These are phyloP conservation scores for Cryphonectria carpinicola DNA, from an alignment of 2,329 filamentous ascomycete genomes.

Conservation along the genomic window DNA sequence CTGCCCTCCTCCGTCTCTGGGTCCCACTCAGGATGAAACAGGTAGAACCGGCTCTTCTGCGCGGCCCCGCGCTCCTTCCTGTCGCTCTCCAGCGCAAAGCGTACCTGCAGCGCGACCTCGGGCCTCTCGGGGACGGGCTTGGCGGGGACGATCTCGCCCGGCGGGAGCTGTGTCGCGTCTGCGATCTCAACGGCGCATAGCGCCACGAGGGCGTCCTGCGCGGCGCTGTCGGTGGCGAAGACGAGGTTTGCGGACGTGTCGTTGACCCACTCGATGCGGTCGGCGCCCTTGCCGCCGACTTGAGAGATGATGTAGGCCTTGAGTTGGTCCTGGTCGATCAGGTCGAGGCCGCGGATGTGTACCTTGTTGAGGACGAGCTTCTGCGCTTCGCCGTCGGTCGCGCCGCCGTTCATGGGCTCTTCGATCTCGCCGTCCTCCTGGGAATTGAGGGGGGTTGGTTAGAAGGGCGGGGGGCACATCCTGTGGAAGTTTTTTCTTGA, in stretches of 20 bases:
- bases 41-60: slow-evolving; percentile 85
- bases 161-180: slow-evolving; percentile 59
- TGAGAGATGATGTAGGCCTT: slow-evolving; percentile 74
- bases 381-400: slow-evolving; percentile 31
- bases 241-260: slow-evolving; percentile 88
- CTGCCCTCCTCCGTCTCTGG: slow-evolving; percentile 61
- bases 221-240: slow-evolving; percentile 62
- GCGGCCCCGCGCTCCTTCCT: slow-evolving; percentile 80
- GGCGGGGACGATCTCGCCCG: slow-evolving; percentile 68
- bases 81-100: slow-evolving; percentile 75
- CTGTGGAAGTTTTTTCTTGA: too few relatives aligned
- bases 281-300: slow-evolving; percentile 58
- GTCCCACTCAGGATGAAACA: slow-evolving; percentile 88
- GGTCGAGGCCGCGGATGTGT: slow-evolving; percentile 83
- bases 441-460: slow-evolving; percentile 14
- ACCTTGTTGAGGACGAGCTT: slow-evolving; percentile 63
- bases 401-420: slow-evolving; percentile 35
- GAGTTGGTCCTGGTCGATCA: slow-evolving; percentile 79
- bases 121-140: slow-evolving; percentile 71
- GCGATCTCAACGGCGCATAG: slow-evolving; percentile 56
- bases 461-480: neutral
- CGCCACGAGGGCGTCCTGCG: slow-evolving; percentile 58
- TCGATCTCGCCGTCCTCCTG: slow-evolving; percentile 48
- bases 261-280: slow-evolving; percentile 89
- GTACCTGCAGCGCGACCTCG: slow-evolving; percentile 70